Percentiles rank a stretch among this genome's conserved stretches.
These are phyloP conservation scores for Lagenidium giganteum DNA, from an alignment of 352 stramenopile species.

Conservation along the genomic window DNA sequence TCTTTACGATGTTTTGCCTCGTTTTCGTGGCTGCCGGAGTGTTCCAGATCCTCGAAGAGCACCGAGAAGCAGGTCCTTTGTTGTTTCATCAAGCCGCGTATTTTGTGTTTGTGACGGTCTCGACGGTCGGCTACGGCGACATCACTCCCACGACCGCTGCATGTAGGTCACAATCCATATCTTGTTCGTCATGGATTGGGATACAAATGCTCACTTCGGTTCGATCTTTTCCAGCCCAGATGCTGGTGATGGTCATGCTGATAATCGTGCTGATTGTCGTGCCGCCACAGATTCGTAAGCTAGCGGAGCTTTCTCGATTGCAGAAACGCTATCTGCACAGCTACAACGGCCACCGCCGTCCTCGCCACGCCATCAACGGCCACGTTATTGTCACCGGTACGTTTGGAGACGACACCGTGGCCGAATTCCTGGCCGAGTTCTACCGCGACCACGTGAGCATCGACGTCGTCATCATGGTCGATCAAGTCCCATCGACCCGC, in stretches of 20 bases:
- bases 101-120: constrained; percentile 71
- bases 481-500: constrained; percentile 24
- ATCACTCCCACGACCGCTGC: constrained; percentile 56
- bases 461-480: constrained; percentile 47
- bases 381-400: constrained; percentile 48
- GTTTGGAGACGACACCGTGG: constrained; percentile 35
- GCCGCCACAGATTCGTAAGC: constrained; percentile 42
- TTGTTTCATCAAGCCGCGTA: constrained; percentile 63
- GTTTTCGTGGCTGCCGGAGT: constrained; percentile 53
- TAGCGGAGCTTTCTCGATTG: constrained; percentile 43
- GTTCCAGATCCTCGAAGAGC: constrained; percentile 57
- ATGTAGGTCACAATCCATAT: too few species aligned
- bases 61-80: constrained; percentile 26
- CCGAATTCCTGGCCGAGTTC: constrained; percentile 57
- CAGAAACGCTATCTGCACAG: constrained; percentile 45
- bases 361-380: too few species aligned
- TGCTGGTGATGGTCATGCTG: constrained; percentile 60
- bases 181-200: too few species aligned
- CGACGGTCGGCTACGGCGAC: constrained; percentile 75
- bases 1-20: constrained; percentile 49
- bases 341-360: constrained; percentile 51
- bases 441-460: constrained; percentile 62
- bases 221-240: constrained; percentile 34
- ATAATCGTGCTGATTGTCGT: constrained; percentile 54
- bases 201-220: too few species aligned